Evolutionary conservation across 2,329 filamentous ascomycete species (phyloP), one percentile per base, ranked within the genome.

Genomic region (Alternaria ethzedia): DNA sequence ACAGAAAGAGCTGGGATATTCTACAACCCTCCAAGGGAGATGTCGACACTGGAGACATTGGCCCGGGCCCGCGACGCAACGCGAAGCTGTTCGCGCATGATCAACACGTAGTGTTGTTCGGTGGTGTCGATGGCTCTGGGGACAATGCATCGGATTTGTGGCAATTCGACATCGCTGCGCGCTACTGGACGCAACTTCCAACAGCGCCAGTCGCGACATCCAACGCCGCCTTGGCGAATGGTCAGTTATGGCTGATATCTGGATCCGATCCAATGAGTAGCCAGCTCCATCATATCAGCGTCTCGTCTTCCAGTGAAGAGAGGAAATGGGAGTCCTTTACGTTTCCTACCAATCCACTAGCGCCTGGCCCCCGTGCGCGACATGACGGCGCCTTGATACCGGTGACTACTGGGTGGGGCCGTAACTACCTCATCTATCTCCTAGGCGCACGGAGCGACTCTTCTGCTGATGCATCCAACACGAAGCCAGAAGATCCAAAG

Each of bases 351-450:
- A 82, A 83, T 50, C 81, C 82, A 3, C 66, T 83, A 12, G 78
- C 78, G 1, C 79, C 81, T n/a, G 81, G 82, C 1, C 82, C 82
- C 3, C 72, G 75, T 17, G 78, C 80, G 17, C 74, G 82, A 21
- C 70, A 75, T 9, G 76, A 79, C 8, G 82, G 78, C 15, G 78
- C 78, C 1, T 66, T 83, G 0, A 61, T 83, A 1, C 81, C 81
- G 0, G 68, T 84, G 21, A 78, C 76, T 0, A 84, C 82, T 2
- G 82, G 82, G 12, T 80, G 82, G 55, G 82, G 82, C 13, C 78
- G 82, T 6, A 79, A 82, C 45, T 84, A 82, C 66, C 76, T 84
- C 7, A 67, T 82, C 2, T 83, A 83, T 68, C 72, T 83, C 44
- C 78, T 84, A 28, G 82, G 82, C 8, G 70, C 61, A 41, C 72